Conservation (phyloP, 2,329 filamentous ascomycete species). For the Ophiostoma tasmaniense region DNA sequence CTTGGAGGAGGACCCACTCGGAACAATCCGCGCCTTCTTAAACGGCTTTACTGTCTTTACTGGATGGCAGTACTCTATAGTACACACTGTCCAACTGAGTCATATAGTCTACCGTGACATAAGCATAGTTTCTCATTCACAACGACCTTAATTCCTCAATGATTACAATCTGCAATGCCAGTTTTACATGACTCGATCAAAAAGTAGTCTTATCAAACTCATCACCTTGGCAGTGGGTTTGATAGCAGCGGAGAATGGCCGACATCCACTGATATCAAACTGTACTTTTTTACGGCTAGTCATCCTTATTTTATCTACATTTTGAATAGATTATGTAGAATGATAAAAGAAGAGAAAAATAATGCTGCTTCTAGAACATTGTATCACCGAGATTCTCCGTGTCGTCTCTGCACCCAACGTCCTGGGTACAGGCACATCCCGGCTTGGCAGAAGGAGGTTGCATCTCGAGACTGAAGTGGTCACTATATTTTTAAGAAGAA, state of each 20-base stretch:
- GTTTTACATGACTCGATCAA: background rate
- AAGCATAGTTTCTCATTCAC: too few species aligned
- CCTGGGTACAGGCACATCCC: background rate
- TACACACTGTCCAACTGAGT: too few species aligned
- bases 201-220: background rate
- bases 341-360: background rate
- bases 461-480: background rate
- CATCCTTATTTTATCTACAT: too few species aligned
- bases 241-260: background rate
- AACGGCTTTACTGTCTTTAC: too few species aligned
- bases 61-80: background rate
- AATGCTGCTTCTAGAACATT: background rate
- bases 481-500: background rate
- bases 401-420: background rate
- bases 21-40: background rate
- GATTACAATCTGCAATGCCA: too few species aligned
- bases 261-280: background rate
- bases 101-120: too few species aligned
- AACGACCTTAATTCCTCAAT: background rate
- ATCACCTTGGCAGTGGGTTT: background rate
- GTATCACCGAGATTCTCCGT: background rate
- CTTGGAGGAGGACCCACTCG: background rate
- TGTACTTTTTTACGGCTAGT: too few species aligned
- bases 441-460: slow-evolving; percentile 3
- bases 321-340: too few species aligned